Base-by-base conservation (phyloP, 75 land plant genomes). In the Ceratopteris richardii region DNA sequence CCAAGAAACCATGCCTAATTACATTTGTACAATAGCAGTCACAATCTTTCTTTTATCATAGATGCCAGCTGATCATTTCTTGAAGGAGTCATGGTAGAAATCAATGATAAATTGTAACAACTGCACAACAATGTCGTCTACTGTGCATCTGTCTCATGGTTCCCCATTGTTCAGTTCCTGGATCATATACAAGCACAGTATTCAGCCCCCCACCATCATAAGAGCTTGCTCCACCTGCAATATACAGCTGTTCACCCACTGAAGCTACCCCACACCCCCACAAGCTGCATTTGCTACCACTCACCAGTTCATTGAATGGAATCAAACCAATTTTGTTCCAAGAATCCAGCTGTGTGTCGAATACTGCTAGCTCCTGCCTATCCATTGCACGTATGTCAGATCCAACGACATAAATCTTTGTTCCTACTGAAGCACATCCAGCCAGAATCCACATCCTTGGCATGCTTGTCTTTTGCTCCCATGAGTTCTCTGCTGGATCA, bases 171-270 rank as follows among this genome's bases (percentile, higher is more conserved):
- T 24, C 50, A 2, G 28, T 43, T 4, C 4, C 51, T 43, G 63
- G 63, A 46, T 42, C 25, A 24, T 61, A 61, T n/a, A 61, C 31
- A 19, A 61, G 50, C 1, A 25, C 63, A 22, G 63, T 36, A n/a
- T 29, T 24, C 20, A 61, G 63, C 17, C 51, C 63, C 2, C 63
- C 63, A 1, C 63, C 54, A 61, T 61, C 63, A 27, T 20, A 61
- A 13, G 51, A 61, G 63, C 63, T 61, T 16, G 63, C 37, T 43
- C 63, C 63, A 12, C 63, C 63, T 24, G 21, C 55, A 1, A 61
- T 23, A 44, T 61, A 61, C 31, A 61, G 24, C 2, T 61, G 42
- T 2, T 47, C 63, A 3, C 18, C 31, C 13, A 43, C 24, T 9
- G 54, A 16, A 44, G 27, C 54, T 14, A 61, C 63, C 21, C 27